Evolutionary conservation across 148 eudicot genomes (phyloP).

Genomic region (Vaccinium corymbosum): DNA sequence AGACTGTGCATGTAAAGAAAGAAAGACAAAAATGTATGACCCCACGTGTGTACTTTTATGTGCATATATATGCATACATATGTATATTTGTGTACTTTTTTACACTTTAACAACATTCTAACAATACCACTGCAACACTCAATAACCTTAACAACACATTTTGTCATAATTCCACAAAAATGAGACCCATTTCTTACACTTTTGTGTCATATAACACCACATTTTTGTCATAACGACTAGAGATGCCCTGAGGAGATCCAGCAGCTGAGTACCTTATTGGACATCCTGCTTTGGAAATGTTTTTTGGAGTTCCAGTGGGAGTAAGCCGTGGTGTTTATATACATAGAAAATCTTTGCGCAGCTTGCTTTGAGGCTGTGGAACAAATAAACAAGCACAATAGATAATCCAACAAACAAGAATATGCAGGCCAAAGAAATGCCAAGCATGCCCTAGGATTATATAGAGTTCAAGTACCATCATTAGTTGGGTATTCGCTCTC

Average conservation of each 20-base stretch:
- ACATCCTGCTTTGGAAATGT: constrained; percentile 56
- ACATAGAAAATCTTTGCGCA: constrained; percentile 54
- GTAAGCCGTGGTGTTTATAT: constrained; percentile 74
- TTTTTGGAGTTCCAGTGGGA: constrained; percentile 77
- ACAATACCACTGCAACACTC: too few species aligned
- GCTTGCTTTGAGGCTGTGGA: constrained; percentile 44
- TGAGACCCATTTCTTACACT: too few species aligned
- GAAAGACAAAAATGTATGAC: too few species aligned
- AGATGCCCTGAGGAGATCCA: constrained; percentile 45
- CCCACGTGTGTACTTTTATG: too few species aligned
- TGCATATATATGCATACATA: too few species aligned
- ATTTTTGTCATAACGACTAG: too few species aligned
- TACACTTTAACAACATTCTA: too few species aligned
- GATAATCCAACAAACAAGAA: constrained; percentile 6
- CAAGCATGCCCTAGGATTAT: background rate
- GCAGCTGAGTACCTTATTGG: constrained; percentile 68
- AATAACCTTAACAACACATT: too few species aligned
- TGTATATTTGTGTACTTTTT: too few species aligned
- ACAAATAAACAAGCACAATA: background rate
- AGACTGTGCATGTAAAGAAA: too few species aligned
- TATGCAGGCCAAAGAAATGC: constrained; percentile 5
- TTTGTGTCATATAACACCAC: too few species aligned
- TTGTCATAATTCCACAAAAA: too few species aligned
- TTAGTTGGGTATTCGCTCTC: constrained; percentile 44
- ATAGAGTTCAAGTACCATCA: constrained; percentile 42